These are phyloP conservation scores for Pythium dissotocum DNA, from an alignment of 352 stramenopile genomes.

Conservation along the genomic window DNA sequence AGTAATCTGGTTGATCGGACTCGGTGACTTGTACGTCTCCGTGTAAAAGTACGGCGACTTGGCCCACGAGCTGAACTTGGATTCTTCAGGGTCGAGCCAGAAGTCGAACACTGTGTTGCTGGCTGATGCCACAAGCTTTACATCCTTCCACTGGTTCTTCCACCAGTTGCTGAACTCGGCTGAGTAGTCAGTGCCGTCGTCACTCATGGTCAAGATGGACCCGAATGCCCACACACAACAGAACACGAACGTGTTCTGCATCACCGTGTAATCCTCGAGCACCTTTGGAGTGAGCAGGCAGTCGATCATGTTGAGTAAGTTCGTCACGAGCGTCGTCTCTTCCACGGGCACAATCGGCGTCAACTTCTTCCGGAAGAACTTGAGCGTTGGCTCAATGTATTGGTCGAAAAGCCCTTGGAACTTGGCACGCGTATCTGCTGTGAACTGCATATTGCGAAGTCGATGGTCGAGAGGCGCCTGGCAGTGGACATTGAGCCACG, in stretches of 20 bases:
- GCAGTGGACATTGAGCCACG: conserved; percentile 87
- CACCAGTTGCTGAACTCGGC: conserved; percentile 95
- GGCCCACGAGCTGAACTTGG: conserved; percentile 93
- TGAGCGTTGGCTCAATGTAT: conserved; percentile 91
- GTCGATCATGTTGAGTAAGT: conserved; percentile 95
- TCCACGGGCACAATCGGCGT: conserved; percentile 92
- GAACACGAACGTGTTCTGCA: conserved; percentile 95
- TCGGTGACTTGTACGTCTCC: conserved; percentile 83
- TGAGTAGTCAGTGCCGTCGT: conserved; percentile 95
- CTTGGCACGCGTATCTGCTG: conserved; percentile 68
- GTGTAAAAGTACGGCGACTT: conserved; percentile 96
- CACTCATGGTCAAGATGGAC: conserved; percentile 89
- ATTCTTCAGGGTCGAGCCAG: conserved; percentile 92
- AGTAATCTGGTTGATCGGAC: conserved; percentile 88
- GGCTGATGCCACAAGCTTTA: conserved; percentile 92
- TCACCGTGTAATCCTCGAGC: conserved; percentile 73
- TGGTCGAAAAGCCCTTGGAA: conserved; percentile 91
- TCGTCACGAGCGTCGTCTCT: conserved; percentile 92
- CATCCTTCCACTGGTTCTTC: conserved; percentile 94
- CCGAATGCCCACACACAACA: conserved; percentile 96
- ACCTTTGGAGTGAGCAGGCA: conserved; percentile 83
- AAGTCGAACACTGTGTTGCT: conserved; percentile 98
- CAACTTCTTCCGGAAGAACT: conserved; percentile 94
- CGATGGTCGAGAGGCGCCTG: conserved; percentile 64
- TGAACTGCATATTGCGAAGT: conserved; percentile 76